phyloP scores from a whole-genome alignment of 805 yeast species.

The Yarrowia keelungensis region DNA sequence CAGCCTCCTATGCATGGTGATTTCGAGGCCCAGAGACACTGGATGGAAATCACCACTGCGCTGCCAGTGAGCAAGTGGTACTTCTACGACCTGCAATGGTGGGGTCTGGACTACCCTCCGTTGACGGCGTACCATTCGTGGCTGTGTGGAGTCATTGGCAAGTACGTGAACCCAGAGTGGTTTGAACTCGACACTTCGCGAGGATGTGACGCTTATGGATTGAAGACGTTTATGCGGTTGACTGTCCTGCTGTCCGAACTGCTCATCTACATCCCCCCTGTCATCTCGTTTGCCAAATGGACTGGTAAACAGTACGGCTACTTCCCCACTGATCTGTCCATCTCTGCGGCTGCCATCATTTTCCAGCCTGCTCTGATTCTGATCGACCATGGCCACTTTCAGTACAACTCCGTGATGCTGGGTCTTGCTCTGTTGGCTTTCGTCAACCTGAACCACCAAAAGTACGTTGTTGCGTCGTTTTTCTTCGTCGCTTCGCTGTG shows the following conservation, averaged over 20 bases:
- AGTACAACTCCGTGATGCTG: constrained; percentile 91
- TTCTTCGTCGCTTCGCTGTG: constrained; percentile 79
- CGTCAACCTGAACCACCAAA: constrained; percentile 67
- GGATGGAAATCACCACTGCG: constrained; percentile 90
- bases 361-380: constrained; percentile 83
- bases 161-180: constrained; percentile 70
- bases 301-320: constrained; percentile 64
- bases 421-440: constrained; percentile 79
- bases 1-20: constrained; percentile 89
- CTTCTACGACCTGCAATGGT: constrained; percentile 83
- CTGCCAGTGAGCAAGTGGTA: constrained; percentile 84
- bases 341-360: constrained; percentile 77
- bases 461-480: constrained; percentile 70
- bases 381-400: constrained; percentile 97
- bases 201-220: constrained; percentile 69
- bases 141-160: constrained; percentile 74
- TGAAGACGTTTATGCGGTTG: constrained; percentile 85
- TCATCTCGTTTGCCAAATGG: constrained; percentile 72
- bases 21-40: constrained; percentile 97
- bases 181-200: constrained; percentile 75
- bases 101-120: constrained; percentile 99
- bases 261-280: constrained; percentile 78
- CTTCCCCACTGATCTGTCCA: constrained; percentile 75
- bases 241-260: constrained; percentile 80
- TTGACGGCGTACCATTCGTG: constrained; percentile 93